A percentile compares a stretch with the other conserved stretches of the same genome.
Evolutionary conservation across 78 protist genomes (phyloP).

Genomic region (Blattamonas nauphoetae): DNA sequence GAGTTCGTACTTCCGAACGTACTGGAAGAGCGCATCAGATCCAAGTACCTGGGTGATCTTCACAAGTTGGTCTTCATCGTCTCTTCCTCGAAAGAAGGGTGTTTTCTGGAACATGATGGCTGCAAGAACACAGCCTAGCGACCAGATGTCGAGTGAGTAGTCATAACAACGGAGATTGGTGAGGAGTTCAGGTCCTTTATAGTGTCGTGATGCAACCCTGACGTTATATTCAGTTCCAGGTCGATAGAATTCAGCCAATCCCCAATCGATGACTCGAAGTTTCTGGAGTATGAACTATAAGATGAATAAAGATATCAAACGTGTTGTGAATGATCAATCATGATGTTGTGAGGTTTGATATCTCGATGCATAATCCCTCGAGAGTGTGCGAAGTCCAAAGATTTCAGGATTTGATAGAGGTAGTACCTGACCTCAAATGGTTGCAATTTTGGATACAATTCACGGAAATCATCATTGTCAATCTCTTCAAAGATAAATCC

Average conservation of each 20-base stretch:
- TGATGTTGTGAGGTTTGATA: constrained; percentile 94
- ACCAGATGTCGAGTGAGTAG: constrained; percentile 95
- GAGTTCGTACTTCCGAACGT: constrained; percentile 81
- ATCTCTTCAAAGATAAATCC: constrained; percentile 84
- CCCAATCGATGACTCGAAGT: constrained; percentile 84
- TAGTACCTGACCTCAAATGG: constrained; percentile 89
- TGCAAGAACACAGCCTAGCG: constrained; percentile 95
- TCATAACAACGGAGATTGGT: constrained; percentile 87
- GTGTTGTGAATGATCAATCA: constrained; percentile 88
- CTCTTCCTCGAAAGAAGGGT: constrained; percentile 97
- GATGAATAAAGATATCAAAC: neutral
- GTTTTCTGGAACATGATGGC: constrained; percentile 90
- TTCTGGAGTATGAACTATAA: neutral
- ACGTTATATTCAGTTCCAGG: constrained; percentile 90
- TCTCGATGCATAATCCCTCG: constrained; percentile 80
- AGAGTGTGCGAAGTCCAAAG: constrained; percentile 81
- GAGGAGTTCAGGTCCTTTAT: constrained; percentile 94
- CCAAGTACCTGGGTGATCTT: constrained; percentile 94
- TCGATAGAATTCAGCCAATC: constrained; percentile 97
- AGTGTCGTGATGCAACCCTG: constrained; percentile 97
- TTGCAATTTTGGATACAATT: constrained; percentile 85
- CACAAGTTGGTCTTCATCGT: constrained; percentile 97
- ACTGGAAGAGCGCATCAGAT: constrained; percentile 76
- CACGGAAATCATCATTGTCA: constrained; percentile 83
- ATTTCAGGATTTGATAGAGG: constrained; percentile 79